Evolutionary conservation across 805 yeast genomes (phyloP), one percentile per base, ranked within the genome.

Genomic region (Myxozyma melibiosi): DNA sequence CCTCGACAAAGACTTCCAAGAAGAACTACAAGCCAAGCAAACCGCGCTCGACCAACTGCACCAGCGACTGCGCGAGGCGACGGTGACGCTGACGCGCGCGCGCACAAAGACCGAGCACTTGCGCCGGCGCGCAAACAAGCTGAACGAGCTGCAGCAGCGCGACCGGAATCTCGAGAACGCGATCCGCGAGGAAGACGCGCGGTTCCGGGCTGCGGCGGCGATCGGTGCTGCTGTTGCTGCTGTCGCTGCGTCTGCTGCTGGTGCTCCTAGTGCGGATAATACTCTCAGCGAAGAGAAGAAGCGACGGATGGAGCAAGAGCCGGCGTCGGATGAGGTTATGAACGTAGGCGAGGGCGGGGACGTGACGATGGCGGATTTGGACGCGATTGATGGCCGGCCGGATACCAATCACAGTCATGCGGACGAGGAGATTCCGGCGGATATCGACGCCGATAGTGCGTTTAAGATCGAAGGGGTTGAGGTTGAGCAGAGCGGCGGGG

Each of bases 391-490:
- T 33, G 34, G 42, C 18, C 41, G 47, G 37, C 35, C 14, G 25
- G 53, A 31, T 25, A 39, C 43, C 30, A n/a, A n/a, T n/a, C n/a
- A n/a, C n/a, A n/a, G n/a, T n/a, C n/a, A 13, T 22, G 33, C 44
- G 45, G 48, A 62, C 71, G 53, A 40, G 16, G 45, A 34, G 4
- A 46, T n/a, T 58, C 80, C 80, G 24, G 85, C 84, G 25, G 83
- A 79, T 55, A 85, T 83, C 66, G 92, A 87, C 71, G 92, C 96
- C 0, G 97, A 91, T 72, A 92, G 88, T 67, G 96, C 97, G n/a
- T 92, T 89, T 71, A 79, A 86, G 47, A 80, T 89, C 9, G 77
- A 80, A 67, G 76, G 82, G 5, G 76, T 88, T 34, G 62, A 61
- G 31, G 25, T 43, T 13, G 38, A 30, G 37, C 27, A 38, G 18